Percentiles rank a stretch among this genome's conserved stretches.
Evolutionary conservation across 192 early-diverging fungal genomes (phyloP).

Genomic region (Funneliformis mosseae): DNA sequence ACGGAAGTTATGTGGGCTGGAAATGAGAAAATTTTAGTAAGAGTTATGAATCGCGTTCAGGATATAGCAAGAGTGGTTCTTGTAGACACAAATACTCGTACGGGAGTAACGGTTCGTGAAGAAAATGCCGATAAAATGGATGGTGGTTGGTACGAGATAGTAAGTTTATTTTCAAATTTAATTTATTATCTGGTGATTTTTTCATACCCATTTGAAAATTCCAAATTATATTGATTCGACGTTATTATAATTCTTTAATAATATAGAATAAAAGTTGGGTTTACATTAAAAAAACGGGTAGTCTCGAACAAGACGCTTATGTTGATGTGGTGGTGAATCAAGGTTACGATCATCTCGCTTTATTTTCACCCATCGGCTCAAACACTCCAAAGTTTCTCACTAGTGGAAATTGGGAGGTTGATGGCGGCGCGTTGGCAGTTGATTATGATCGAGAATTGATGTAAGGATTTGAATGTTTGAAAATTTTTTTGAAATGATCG

Average conservation of each 20-base stretch:
- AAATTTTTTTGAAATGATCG: slow-evolving; percentile 6
- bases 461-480: slow-evolving; percentile 45
- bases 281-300: slow-evolving; percentile 38
- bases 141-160: slow-evolving; percentile 73
- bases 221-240: background rate
- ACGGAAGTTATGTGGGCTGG: slow-evolving; percentile 82
- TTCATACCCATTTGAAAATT: background rate
- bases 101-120: slow-evolving; percentile 57
- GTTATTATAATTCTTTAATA: background rate
- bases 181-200: background rate
- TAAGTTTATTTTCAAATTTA: background rate
- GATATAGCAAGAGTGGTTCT: slow-evolving; percentile 75
- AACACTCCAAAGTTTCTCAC: slow-evolving; percentile 59
- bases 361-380: slow-evolving; percentile 57
- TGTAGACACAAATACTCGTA: slow-evolving; percentile 41
- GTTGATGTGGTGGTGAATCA: slow-evolving; percentile 66
- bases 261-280: slow-evolving; percentile 43
- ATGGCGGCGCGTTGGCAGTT: slow-evolving; percentile 46
- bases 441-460: slow-evolving; percentile 43
- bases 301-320: slow-evolving; percentile 50
- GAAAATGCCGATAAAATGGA: slow-evolving; percentile 64
- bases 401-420: slow-evolving; percentile 71
- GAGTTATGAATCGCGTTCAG: slow-evolving; percentile 89
- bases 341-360: slow-evolving; percentile 70
- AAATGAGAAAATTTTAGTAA: slow-evolving; percentile 65